These are phyloP conservation scores for Lyophyllum atratum DNA, from an alignment of 768 basidiomycete species.

Conservation along the genomic window DNA sequence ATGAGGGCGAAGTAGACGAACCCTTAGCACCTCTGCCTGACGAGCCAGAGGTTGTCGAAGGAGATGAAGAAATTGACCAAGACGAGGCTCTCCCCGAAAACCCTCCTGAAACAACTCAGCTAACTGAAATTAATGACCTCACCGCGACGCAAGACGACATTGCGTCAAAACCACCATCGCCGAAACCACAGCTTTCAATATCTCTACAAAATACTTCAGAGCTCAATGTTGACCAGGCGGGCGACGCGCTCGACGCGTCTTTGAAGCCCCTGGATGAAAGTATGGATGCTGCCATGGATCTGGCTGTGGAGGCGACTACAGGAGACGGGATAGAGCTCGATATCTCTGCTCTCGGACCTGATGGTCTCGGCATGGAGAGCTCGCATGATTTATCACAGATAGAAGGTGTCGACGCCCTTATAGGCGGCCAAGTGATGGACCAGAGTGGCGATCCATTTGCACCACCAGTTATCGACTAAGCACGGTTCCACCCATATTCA, in stretches of 20 bases:
- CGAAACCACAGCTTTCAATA: constrained; percentile 66
- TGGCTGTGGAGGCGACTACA: constrained; percentile 35
- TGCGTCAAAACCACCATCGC: constrained; percentile 65
- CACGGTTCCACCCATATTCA: not conserved
- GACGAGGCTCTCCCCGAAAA: constrained; percentile 56
- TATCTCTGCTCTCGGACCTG: constrained; percentile 65
- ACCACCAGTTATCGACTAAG: constrained; percentile 17
- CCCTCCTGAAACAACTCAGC: constrained; percentile 34
- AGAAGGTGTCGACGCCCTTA: constrained; percentile 49
- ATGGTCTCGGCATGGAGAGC: constrained; percentile 58
- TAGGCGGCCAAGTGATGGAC: constrained; percentile 66
- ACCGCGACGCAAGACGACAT: constrained; percentile 43
- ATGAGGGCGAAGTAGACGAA: constrained; percentile 78
- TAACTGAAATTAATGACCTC: constrained; percentile 27
- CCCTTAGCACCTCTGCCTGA: constrained; percentile 79
- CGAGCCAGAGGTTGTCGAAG: constrained; percentile 75
- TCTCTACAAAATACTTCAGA: constrained; percentile 46
- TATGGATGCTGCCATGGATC: constrained; percentile 41
- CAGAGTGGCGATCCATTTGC: constrained; percentile 62
- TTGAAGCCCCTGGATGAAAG: constrained; percentile 55
- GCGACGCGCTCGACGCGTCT: constrained; percentile 52
- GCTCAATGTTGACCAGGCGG: constrained; percentile 39
- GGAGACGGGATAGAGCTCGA: constrained; percentile 54
- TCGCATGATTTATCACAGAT: constrained; percentile 59
- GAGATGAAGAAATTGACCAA: constrained; percentile 74